Evolutionary conservation across 306 rosid species (phyloP), one percentile per base, ranked within the genome.

Genomic region (Corylus americana): DNA sequence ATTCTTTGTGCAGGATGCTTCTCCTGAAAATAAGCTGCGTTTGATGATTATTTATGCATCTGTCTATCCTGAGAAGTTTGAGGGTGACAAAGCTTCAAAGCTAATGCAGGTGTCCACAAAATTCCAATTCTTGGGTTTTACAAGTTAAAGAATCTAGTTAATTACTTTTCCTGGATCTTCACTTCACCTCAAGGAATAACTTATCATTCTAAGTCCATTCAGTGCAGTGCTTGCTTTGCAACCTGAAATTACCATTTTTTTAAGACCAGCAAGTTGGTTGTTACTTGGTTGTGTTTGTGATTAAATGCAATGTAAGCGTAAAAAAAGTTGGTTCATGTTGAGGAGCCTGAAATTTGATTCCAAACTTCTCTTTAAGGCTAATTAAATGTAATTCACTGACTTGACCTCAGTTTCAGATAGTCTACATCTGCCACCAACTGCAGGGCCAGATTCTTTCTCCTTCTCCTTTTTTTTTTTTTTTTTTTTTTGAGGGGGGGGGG

Each of bases 61-160:
- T 7, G 94, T 89, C 63, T 91, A 89, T 83, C 98, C 98, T 68
- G 98, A 95, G 78, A 95, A 95, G 88, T 95, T 95, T 80, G 94
- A 92, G 81, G 96, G 95, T 57, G 98, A 92, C 82, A 95, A 89
- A 90, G 98, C 90, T 76, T 5, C 80, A 77, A 95, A 91, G 88
- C 83, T 95, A 82, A 89, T 92, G 97, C 98, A 95, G 98, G 98
- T 95, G 53, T 69, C 77, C 77, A 62, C 68, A 80, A 73, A 72
- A 72, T 49, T 79, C 27, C 57, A 72, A 22, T 35, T 59, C 79
- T 76, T 44, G 73, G 69, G 67, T 55, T 70, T 55, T 57, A 48
- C 59, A 51, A 71, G 78, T 44, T 42, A 42, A 42, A 42, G 45
- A 42, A 42, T 64, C 22, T 16, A 31, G 48, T 64, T 64, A 6